phyloP scores from a whole-genome alignment of 768 basidiomycete genomes.

The Tulasnella sp. region DNA sequence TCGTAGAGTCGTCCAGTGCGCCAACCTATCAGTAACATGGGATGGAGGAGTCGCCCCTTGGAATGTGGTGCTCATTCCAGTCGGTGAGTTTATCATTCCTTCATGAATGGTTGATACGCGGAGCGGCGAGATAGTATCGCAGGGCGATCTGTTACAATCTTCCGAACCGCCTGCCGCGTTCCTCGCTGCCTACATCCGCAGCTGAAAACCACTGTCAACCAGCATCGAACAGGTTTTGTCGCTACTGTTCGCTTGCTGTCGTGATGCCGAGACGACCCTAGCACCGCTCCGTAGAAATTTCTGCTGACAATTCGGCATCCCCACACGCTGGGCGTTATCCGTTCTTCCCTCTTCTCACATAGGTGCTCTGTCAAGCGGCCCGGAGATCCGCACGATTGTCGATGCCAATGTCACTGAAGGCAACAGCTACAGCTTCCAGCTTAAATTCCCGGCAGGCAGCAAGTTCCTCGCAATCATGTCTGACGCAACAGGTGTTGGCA shows the following conservation, averaged over 20 bases:
- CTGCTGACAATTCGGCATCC: not conserved
- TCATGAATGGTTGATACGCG: not conserved
- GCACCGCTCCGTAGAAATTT: not conserved
- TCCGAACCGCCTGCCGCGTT: not conserved
- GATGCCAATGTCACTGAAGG: conserved; percentile 1
- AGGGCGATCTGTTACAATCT: not conserved
- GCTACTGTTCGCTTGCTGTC: not conserved
- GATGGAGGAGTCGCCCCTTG: conserved; percentile 8
- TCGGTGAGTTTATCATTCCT: not conserved
- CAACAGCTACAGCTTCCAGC: conserved; percentile 10
- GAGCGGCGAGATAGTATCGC: not conserved
- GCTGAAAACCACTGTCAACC: not conserved
- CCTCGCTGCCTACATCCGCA: not conserved
- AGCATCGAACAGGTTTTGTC: not conserved
- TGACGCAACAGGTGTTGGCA: conserved; percentile 14
- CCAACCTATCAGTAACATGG: conserved; percentile 4
- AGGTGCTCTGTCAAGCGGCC: not conserved
- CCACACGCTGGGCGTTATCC: not conserved
- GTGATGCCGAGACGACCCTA: not conserved
- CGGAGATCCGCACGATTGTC: conserved; percentile 14
- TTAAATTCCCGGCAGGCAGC: conserved; percentile 12
- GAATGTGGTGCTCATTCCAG: conserved; percentile 8
- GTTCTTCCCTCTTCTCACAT: not conserved
- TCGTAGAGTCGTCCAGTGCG: conserved; percentile 7
- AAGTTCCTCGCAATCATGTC: conserved; percentile 14